Base-by-base conservation (phyloP, 345 rosid species). In the Raphanus sativus region DNA sequence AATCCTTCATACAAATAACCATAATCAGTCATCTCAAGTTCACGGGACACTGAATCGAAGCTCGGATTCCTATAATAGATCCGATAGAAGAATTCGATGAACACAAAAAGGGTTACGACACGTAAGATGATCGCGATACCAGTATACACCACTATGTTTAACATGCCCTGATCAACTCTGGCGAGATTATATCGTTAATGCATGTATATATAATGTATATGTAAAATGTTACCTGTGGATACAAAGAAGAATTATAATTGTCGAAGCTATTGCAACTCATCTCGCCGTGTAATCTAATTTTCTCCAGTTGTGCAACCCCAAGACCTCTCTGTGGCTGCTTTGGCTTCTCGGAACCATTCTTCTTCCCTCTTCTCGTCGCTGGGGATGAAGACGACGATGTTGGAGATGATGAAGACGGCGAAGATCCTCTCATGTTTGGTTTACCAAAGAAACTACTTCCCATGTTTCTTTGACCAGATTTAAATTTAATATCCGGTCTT, bases 271-370 rank as follows among this genome's bases (percentile, higher is more conserved):
- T 50, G 66, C 75, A 77, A 75, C 84, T 85, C 71, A 89, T 74
- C 75, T 89, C 90, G 12, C 88, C 88, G 65, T 89, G 89, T 86
- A 91, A 80, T 81, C 94, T 89, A 81, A 91, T 89, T 81, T 89
- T 87, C 86, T 96, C 99, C 82, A 96, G 62, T 65, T 96, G 97
- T 81, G 99, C 99, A 32, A 96, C 99, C 15, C 99, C 99, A 26
- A 93, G 96, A 7, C 99, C 99, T 86, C 99, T 90, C 72, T 96
- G 98, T 3, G 99, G 99, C 48, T 90, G 98, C 79, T 89, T 95
- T n/a, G 89, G 91, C 86, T 89, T 86, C 17, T 89, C 89, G 66
- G 94, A 80, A 38, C 75, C 84, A 70, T 77, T 80, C 86, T 89
- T 95, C 81, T 89, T 95, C 85, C 89, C 91, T 67, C 90, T 86